Percentiles rank a stretch among this genome's conserved stretches.
Evolutionary conservation across 2,329 filamentous ascomycete species (phyloP).

Genomic region (Setomelanomma holmii): DNA sequence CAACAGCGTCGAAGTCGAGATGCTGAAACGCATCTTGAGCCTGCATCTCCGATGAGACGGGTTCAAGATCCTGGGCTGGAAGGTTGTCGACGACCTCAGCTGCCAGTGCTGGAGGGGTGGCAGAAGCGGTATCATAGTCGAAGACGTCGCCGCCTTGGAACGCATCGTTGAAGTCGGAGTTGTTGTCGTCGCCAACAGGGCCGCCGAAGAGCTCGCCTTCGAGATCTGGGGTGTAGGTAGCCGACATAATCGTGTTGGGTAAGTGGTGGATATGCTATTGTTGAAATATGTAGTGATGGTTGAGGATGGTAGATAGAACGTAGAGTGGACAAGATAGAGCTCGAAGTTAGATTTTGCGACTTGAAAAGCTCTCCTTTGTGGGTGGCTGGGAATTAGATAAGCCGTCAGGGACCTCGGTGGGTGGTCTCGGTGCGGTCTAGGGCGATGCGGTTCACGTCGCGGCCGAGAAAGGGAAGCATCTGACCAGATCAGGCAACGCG

Average conservation of each 20-base stretch:
- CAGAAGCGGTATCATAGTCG: no score
- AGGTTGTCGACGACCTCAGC: not conserved
- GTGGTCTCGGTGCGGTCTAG: not conserved
- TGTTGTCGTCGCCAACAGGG: not conserved
- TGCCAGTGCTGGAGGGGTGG: no score
- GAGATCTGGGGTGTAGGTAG: not conserved
- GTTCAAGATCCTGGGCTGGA: not conserved
- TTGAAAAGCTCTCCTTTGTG: not conserved
- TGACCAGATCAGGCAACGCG: not conserved
- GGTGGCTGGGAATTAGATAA: constrained; percentile 2
- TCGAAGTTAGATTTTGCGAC: not conserved
- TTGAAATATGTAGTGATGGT: not conserved
- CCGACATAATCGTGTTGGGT: not conserved
- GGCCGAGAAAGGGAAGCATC: not conserved
- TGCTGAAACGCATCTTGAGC: not conserved
- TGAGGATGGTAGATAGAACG: not conserved
- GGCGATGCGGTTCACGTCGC: not conserved
- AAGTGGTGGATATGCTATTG: not conserved
- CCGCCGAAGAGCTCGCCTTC: not conserved
- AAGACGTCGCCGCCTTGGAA: no score
- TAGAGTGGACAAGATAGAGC: not conserved
- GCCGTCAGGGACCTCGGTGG: not conserved
- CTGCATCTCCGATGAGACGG: not conserved
- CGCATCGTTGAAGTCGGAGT: not conserved
- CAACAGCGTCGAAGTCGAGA: not conserved